Base-by-base conservation (phyloP, 495 filamentous ascomycete species). In the Jackrogersella minutella region DNA sequence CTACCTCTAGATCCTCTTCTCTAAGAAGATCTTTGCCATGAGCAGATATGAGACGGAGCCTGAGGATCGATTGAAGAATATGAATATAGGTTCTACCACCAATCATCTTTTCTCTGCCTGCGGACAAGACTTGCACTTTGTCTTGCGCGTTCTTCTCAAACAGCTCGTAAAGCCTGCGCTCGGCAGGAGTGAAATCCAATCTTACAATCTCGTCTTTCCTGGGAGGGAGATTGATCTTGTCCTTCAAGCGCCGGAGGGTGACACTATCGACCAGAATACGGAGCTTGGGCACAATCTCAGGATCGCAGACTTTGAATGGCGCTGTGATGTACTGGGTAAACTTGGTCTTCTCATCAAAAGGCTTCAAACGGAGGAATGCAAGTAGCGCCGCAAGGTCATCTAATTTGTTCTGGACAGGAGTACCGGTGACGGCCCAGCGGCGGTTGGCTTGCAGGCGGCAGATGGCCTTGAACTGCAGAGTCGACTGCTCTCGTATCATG, bases 381-480 rank as follows among this genome's bases (percentile, higher is more conserved):
- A 96, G 89, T n/a, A 99, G 81, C 6, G 95, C 90, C 14, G 90
- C 87, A 7, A 99, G 82, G 73, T 99, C 95, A 52, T 97, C 93
- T 5, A 99, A 83, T 19, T 92, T 89, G 73, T 99, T 97, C 73
- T 96, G 91, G 13, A 95, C 89, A 0, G 93, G 91, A 0, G 92
- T 96, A 41, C 94, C 93, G 2, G 95, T 98, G 7, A 99, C 93
- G 1, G 95, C 93, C 95, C 95, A 99, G 14, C 93, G 88, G 21
- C 95, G 87, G 68, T 91, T 84, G 4, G 92, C 90, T 50, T 89
- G 83, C 9, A 99, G 81, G n/a, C 86, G 82, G 66, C 92, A 90
- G n/a, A 94, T 88, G 1, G 91, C 89, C 72, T 92, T 90, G 9
- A 91, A 93, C 51, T 92, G 89, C 53, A 88, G 79, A 0, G 93